Percentiles rank a stretch among this genome's conserved stretches.
These are phyloP conservation scores for Coemansia sp. DNA, from an alignment of 371 early-diverging fungal genomes.

Conservation along the genomic window DNA sequence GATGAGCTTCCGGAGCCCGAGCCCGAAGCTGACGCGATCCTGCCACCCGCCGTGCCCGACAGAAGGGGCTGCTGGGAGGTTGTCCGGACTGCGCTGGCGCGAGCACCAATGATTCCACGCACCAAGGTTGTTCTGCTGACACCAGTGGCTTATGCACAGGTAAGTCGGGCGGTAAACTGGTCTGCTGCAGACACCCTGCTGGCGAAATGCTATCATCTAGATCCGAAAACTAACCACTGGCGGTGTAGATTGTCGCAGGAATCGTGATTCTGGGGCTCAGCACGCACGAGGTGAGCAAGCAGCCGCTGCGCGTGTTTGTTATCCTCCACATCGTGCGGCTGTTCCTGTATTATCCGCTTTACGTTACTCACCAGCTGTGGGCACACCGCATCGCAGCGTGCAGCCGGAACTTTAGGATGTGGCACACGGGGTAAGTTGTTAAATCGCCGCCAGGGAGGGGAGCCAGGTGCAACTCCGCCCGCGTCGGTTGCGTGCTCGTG, in stretches of 20 bases:
- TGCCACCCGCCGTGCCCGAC: background rate
- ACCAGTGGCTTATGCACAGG: slow-evolving; percentile 15
- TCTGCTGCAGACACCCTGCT: too few species aligned
- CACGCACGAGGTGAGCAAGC: slow-evolving; percentile 31
- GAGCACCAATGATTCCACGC: background rate
- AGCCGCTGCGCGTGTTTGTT: slow-evolving; percentile 42
- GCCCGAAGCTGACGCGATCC: background rate
- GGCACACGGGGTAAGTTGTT: slow-evolving; percentile 30
- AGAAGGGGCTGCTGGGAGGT: slow-evolving; percentile 1
- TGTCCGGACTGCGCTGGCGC: background rate
- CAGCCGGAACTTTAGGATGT: background rate
- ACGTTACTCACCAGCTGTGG: slow-evolving; percentile 20
- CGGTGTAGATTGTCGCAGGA: slow-evolving; percentile 34
- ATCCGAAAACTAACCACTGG: background rate
- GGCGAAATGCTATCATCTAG: too few species aligned
- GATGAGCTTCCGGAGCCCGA: background rate
- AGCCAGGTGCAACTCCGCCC: background rate
- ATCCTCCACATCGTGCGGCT: slow-evolving; percentile 47
- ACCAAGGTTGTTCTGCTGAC: slow-evolving; percentile 3
- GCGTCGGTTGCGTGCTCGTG: background rate
- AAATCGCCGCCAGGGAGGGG: background rate
- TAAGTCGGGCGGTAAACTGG: background rate
- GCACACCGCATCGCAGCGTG: slow-evolving; percentile 12
- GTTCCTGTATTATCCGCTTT: slow-evolving; percentile 39
- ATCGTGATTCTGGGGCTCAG: slow-evolving; percentile 29